Evolutionary conservation across 306 rosid species (phyloP).

Genomic region (Cicer arietinum): DNA sequence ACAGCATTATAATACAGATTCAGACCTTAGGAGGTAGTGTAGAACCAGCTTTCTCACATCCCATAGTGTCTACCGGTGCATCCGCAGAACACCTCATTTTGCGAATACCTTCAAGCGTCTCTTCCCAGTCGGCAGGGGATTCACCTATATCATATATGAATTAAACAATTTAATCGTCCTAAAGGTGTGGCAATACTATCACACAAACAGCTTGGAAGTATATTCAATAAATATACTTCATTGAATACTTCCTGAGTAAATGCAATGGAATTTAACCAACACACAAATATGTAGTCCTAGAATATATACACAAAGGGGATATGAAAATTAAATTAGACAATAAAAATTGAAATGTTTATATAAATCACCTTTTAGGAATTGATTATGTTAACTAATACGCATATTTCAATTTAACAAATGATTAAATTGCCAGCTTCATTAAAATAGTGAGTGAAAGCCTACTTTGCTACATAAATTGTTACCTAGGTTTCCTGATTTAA

Average conservation of each 20-base stretch:
- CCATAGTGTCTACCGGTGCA: slow-evolving; percentile 98
- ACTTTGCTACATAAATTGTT: slow-evolving; percentile 17
- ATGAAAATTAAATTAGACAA: neutral
- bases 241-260: slow-evolving; percentile 12
- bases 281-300: neutral
- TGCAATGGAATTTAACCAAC: neutral
- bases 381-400: neutral
- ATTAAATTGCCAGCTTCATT: slow-evolving; percentile 7
- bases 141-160: slow-evolving; percentile 57
- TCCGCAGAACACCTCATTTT: slow-evolving; percentile 83
- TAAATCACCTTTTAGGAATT: slow-evolving; percentile 6
- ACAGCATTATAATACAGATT: slow-evolving; percentile 18
- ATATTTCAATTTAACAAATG: neutral
- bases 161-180: slow-evolving; percentile 24
- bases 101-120: slow-evolving; percentile 80
- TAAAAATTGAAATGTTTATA: slow-evolving; percentile 27
- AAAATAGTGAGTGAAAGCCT: slow-evolving; percentile 15
- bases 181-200: neutral
- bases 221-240: slow-evolving; percentile 5
- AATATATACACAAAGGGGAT: slow-evolving; percentile 14
- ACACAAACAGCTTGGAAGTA: neutral
- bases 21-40: slow-evolving; percentile 88
- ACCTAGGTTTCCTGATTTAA: slow-evolving; percentile 14
- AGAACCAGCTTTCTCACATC: slow-evolving; percentile 92
- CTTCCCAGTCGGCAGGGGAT: slow-evolving; percentile 75